Evolutionary conservation across 345 rosid species (phyloP), one percentile per base, ranked within the genome.

Genomic region (Populus deltoides): DNA sequence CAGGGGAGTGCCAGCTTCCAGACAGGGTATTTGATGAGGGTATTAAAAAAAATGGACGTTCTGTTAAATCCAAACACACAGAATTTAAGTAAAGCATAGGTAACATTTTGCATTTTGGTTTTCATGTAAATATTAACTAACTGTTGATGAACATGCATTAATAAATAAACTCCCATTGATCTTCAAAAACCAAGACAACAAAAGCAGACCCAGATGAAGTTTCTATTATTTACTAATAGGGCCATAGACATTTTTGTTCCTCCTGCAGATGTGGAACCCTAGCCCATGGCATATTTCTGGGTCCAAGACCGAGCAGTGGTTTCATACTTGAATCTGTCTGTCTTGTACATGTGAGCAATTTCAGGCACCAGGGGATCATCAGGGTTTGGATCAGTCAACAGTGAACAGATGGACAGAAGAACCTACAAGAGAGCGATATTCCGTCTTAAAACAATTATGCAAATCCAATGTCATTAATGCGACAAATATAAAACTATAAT

Each of bases 331-430:
- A 69, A 69, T 43, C 74, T 70, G 43, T 77, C 80, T 6, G 75
- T 77, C 75, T 77, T 70, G 70, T 77, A 70, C 70, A 77, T 61
- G 70, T 70, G 80, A 70, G 80, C 80, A 29, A 77, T 62, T 69
- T 77, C 80, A 62, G 80, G 80, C 75, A 77, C 75, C 47, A 77
- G n/a, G 3, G 80, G 80, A 47, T 77, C 80, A 62, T 77, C 80
- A 45, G 80, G 80, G 62, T 77, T 70, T 31, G 80, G 80, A 71
- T 77, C 80, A 8, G 80, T 77, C 70, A 77, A 62, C 62, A 77
- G 74, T 20, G 74, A 70, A n/a, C 79, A 77, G 33, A 77, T 77
- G 5, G 75, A 77, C 80, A 77, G 36, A 15, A 38, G 76, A 73
- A 73, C 70, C 70, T 67, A 35, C 70, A 24, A 31, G 62, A 31